Evolutionary conservation across 2,329 filamentous ascomycete species (phyloP).

Genomic region (Aspergillus fructus): DNA sequence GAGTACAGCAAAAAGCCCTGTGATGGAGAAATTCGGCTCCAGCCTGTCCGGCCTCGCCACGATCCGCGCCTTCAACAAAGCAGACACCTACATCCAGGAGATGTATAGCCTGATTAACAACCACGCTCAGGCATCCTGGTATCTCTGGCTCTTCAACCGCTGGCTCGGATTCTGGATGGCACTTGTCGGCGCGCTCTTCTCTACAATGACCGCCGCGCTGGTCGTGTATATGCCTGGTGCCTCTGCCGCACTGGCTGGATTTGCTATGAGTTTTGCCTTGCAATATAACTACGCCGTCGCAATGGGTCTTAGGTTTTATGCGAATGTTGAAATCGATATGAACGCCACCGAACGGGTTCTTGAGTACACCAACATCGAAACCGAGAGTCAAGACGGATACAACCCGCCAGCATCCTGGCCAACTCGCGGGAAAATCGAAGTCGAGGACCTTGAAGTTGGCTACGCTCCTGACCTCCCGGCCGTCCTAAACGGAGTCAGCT

Average conservation of each 20-base stretch:
- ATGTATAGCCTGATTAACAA: conserved; percentile 70
- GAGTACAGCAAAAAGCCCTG: conserved; percentile 71
- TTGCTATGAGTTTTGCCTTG: conserved; percentile 72
- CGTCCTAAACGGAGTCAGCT: conserved; percentile 21
- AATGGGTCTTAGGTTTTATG: conserved; percentile 68
- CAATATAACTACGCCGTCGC: conserved; percentile 68
- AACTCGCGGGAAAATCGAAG: conserved; percentile 67
- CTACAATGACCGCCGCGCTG: conserved; percentile 63
- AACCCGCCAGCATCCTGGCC: conserved; percentile 73
- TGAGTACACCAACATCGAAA: conserved; percentile 70
- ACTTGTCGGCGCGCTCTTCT: conserved; percentile 70
- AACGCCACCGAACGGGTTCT: conserved; percentile 74
- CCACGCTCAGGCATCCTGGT: conserved; percentile 64
- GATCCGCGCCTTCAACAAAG: conserved; percentile 73
- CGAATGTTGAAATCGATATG: conserved; percentile 74
- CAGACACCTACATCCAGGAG: conserved; percentile 62
- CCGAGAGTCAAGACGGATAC: conserved; percentile 62
- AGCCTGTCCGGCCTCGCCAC: conserved; percentile 70
- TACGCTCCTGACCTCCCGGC: conserved; percentile 68
- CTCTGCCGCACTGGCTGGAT: conserved; percentile 70
- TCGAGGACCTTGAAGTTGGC: conserved; percentile 68
- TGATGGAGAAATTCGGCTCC: conserved; percentile 76
- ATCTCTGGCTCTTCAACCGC: conserved; percentile 70
- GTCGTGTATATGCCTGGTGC: conserved; percentile 63
- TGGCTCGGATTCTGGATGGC: conserved; percentile 76